Percentiles rank a stretch among this genome's conserved stretches.
Evolutionary conservation across 2,329 filamentous ascomycete genomes (phyloP).

Genomic region (Apiospora malaysiana): DNA sequence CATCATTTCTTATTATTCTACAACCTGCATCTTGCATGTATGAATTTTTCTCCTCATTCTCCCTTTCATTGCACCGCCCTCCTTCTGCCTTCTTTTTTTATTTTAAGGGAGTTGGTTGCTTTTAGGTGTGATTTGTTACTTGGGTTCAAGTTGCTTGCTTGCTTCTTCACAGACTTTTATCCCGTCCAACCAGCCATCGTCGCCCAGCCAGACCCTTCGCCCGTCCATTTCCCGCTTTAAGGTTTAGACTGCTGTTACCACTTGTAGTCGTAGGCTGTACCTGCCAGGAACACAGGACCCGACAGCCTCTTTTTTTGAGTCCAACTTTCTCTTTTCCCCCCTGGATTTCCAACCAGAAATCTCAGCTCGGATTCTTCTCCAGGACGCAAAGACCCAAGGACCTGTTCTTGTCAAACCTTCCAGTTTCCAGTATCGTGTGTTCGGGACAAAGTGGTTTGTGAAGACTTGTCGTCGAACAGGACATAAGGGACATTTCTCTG

Average conservation of each 20-base stretch:
- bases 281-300: neutral
- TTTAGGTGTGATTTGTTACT: constrained; percentile 12
- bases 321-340: neutral
- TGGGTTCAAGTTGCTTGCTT: neutral
- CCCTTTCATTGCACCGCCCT: neutral
- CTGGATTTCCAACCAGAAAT: neutral
- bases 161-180: constrained; percentile 18
- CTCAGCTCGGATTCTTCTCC: neutral
- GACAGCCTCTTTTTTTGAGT: neutral
- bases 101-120: neutral
- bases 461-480: neutral
- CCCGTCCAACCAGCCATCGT: constrained; percentile 15
- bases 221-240: constrained; percentile 16
- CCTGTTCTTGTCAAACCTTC: neutral
- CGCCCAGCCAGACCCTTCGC: neutral
- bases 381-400: neutral
- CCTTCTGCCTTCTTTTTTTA: neutral
- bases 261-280: neutral
- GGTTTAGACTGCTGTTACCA: constrained; percentile 9
- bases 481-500: neutral
- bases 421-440: neutral
- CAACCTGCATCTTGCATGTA: constrained; percentile 12
- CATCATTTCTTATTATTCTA: constrained; percentile 15
- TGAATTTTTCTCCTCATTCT: neutral
- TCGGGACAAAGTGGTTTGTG: neutral